Base-by-base conservation (phyloP, 1,139 yeast species). In the Candida buenavistaensis region DNA sequence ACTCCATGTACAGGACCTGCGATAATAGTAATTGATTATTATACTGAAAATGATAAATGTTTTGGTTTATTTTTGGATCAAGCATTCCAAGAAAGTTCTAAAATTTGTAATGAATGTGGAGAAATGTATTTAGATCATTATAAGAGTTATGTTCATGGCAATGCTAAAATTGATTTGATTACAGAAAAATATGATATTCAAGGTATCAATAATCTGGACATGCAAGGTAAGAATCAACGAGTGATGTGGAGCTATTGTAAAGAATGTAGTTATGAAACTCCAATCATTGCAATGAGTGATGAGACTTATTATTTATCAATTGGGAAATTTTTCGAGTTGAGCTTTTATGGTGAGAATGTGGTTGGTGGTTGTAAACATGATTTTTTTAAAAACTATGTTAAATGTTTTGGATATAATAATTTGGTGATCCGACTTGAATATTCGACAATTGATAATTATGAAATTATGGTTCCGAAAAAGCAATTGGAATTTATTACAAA, bases 1-100 rank as follows among this genome's bases (percentile, higher is more conserved):
- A 88, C 96, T 0, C 97, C 97, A 0, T 94, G 98, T 52, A 69
- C 81, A 33, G 97, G 97, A 0, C 98, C 99, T 0, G 88, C 79
- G 36, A 69, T 82, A 21, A 78, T 87, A 19, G 79, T 82, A 2
- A 82, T 90, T 36, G 96, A 90, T 46, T 94, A 75, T 54, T 94
- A 92, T 54, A 82, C 96, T 63, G 96, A 89, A 32, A 86, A 82
- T 42, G 98, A 94, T 53, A 83, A 84, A 54, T 83, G 96, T 11
- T 62, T 94, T 30, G 98, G 98, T 0, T 85, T 85, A 44, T 89
- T 83, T 51, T 77, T 94, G 33, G 97, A 92, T 51, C 85, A 83
- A 41, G 70, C 83, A 28, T 83, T 88, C 41, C 67, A 76, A n/a
- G 83, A 85, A 13, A 80, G 89, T 0, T 62, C 70, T 20, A 76